Evolutionary conservation across 2,329 filamentous ascomycete genomes (phyloP), one percentile per base, ranked within the genome.

Genomic region (Cryphonectria japonica): DNA sequence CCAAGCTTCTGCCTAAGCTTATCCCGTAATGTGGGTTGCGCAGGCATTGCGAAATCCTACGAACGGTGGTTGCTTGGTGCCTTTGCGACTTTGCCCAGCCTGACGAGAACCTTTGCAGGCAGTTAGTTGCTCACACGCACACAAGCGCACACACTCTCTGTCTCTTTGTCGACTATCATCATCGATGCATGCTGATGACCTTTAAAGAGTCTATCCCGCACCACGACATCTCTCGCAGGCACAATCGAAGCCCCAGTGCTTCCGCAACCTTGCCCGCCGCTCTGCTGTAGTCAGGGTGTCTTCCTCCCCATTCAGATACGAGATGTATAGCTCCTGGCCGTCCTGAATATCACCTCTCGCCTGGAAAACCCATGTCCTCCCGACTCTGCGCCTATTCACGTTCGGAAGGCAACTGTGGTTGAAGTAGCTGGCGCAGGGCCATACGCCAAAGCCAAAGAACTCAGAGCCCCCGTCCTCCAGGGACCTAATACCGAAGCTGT

Each of bases 401-500:
- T 71, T 72, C 3, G 71, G 71, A 19, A 46, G 26, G 22, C 71
- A 72, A 50, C 67, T 71, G 41, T 72, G 71, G 60, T 72, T 72
- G 66, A 72, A 72, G 46, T 67, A 72, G 63, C 69, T 71, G 2
- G 71, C 71, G 4, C 61, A 69, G 2, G 71, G 71, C 71, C 71
- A 72, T 7, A 71, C 66, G 1, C 71, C 71, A 39, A 60, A 72
- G 5, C 71, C 71, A 8, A 72, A 72, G 62, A 72, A 72, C 66
- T 72, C 71, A 6, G 69, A 69, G 14, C 71, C 71, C 7, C 63
- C 71, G 37, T 72, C 69, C 13, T 72, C 71, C 29, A 72, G 63
- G 6, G 71, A 72, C 26, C 71, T 69, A 32, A 72, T 72, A 32
- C 71, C 71, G 7, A 72, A 72, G 63, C 71, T 72, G 50, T 72